These are phyloP conservation scores for Xerocomellus dryophilus DNA, from an alignment of 768 basidiomycete genomes.

Conservation along the genomic window DNA sequence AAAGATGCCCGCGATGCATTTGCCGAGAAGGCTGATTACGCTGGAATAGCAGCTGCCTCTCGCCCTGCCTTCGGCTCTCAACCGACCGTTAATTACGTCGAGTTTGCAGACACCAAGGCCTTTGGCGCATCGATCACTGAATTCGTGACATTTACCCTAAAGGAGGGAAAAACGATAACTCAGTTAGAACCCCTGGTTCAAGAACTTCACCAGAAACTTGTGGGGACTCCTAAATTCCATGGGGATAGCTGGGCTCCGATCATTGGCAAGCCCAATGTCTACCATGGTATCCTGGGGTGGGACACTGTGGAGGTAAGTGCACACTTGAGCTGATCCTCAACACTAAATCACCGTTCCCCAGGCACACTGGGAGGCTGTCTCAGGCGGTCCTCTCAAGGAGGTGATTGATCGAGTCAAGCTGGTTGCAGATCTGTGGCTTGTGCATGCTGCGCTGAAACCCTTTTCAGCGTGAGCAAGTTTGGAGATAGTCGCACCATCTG, in stretches of 20 bases:
- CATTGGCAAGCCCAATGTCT: constrained; percentile 16
- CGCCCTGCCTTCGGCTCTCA: constrained; percentile 19
- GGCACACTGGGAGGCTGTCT: constrained; percentile 37
- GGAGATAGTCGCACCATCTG: not conserved
- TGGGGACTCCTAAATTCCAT: constrained; percentile 22
- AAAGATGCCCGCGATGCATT: constrained; percentile 19
- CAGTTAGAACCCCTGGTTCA: constrained; percentile 23
- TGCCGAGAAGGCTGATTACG: constrained; percentile 6
- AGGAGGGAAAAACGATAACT: constrained; percentile 19
- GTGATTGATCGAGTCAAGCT: constrained; percentile 26
- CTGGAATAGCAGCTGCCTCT: not conserved
- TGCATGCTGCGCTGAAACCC: constrained; percentile 27
- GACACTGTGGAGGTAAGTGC: constrained; percentile 32
- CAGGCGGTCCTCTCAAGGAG: constrained; percentile 24
- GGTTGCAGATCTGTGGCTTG: constrained; percentile 31
- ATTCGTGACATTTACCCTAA: constrained; percentile 34
- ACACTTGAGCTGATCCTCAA: not conserved
- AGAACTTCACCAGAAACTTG: constrained; percentile 21
- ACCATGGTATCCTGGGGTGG: constrained; percentile 38
- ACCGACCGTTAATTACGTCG: constrained; percentile 14
- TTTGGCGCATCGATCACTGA: constrained; percentile 31
- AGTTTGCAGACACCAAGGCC: constrained; percentile 23
- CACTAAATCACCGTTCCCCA: constrained; percentile 7
- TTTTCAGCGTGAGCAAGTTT: constrained; percentile 3
- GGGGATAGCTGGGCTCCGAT: constrained; percentile 31